Percentiles rank a stretch among this genome's conserved stretches.
phyloP scores from a whole-genome alignment of 2,329 filamentous ascomycete genomes.

The Raffaelea albimanens region DNA sequence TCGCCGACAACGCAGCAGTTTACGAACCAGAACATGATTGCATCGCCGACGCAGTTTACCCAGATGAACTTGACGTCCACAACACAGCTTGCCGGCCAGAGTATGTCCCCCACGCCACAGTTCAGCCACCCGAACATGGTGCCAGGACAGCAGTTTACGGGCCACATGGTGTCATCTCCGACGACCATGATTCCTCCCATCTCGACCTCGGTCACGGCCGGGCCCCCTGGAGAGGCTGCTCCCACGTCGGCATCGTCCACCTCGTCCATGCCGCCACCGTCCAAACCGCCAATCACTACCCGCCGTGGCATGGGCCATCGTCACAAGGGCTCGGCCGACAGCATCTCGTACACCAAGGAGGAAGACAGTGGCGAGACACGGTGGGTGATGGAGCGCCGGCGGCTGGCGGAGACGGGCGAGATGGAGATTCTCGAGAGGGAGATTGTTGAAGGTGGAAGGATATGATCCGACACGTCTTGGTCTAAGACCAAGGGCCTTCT shows the following conservation, averaged over 20 bases:
- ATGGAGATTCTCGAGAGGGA: constrained; percentile 56
- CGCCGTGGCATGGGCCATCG: constrained; percentile 33
- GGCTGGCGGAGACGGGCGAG: constrained; percentile 56
- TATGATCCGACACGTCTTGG: no score
- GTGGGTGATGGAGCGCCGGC: constrained; percentile 61
- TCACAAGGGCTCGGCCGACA: constrained; percentile 52
- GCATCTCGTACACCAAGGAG: constrained; percentile 59
- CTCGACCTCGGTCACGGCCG: background rate
- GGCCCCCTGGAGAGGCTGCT: constrained; percentile 2
- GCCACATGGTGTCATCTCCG: background rate
- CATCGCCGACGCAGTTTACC: no score
- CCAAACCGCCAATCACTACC: constrained; percentile 9
- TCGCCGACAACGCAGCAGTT: no score
- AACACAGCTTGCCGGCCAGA: no score
- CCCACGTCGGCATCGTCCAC: background rate
- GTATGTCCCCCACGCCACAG: no score
- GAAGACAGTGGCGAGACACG: constrained; percentile 48
- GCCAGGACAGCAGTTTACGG: no score
- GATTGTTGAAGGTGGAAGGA: constrained; percentile 47
- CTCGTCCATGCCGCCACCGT: constrained; percentile 1
- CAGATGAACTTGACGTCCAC: no score
- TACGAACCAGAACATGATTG: no score
- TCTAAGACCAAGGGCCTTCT: no score
- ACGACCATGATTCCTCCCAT: background rate
- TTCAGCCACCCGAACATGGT: no score